A percentile compares a stretch with the other conserved stretches of the same genome.
Evolutionary conservation across 2,329 filamentous ascomycete species (phyloP).

Genomic region (Neonectria magnoliae): DNA sequence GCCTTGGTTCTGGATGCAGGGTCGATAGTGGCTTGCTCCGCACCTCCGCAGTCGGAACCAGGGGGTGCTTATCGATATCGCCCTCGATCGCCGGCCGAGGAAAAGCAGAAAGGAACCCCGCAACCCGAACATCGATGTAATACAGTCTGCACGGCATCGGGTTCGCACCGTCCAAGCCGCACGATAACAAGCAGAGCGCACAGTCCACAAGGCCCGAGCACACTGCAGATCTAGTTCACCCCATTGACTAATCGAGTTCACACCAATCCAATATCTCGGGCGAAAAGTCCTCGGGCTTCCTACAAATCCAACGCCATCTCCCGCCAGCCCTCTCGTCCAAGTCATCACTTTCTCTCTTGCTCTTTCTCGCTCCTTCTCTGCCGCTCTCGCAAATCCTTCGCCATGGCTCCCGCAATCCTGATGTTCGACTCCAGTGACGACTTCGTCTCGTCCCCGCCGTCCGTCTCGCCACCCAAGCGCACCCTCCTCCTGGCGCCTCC

Average conservation of each 20-base stretch:
- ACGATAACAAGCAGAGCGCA: slow-evolving; percentile 2
- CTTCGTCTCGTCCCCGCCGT: slow-evolving; percentile 50
- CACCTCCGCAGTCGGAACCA: slow-evolving; percentile 44
- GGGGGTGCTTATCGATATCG: slow-evolving; percentile 35
- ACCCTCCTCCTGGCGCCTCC: slow-evolving; percentile 91
- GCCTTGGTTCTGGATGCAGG: slow-evolving; percentile 24
- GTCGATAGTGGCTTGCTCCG: slow-evolving; percentile 35
- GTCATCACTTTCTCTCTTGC: neutral
- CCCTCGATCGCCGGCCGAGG: slow-evolving; percentile 30
- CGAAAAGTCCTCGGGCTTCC: slow-evolving; percentile 37
- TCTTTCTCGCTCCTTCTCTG: neutral
- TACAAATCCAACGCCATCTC: slow-evolving; percentile 32
- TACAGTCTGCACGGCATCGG: slow-evolving; percentile 25
- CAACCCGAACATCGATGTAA: slow-evolving; percentile 39
- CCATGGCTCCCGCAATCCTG: slow-evolving; percentile 63
- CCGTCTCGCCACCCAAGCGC: slow-evolving; percentile 53
- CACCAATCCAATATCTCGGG: slow-evolving; percentile 30
- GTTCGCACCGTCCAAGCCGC: slow-evolving; percentile 28
- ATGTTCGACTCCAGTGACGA: slow-evolving; percentile 67
- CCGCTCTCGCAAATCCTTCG: slow-evolving; percentile 22
- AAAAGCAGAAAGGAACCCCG: slow-evolving; percentile 43
- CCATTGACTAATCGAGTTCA: slow-evolving; percentile 43
- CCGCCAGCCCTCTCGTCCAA: slow-evolving; percentile 14
- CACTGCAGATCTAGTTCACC: slow-evolving; percentile 26
- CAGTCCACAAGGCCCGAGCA: slow-evolving; percentile 27